Base-by-base conservation (phyloP, 2,329 filamentous ascomycete genomes). In the Plenodomus lindquistii region DNA sequence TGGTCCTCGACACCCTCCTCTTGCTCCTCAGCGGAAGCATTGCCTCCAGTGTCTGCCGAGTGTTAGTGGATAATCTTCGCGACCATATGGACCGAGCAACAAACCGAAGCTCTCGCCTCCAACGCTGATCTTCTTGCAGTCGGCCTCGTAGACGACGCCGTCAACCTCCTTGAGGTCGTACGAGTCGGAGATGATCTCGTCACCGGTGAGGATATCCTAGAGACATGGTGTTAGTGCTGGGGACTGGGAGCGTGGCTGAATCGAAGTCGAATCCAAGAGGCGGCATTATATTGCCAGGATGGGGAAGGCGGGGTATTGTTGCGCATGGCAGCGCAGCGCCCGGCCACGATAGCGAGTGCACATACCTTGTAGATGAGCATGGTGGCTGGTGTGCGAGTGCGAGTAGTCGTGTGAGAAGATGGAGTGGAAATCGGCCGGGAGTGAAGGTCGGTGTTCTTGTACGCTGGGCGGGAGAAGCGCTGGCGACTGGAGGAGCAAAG, bases 121-220 rank as follows among this genome's bases (percentile, higher is more conserved):
- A 76, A 92, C 81, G 52, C 84, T 85, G 79, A 97, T 91, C 85
- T 93, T 96, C 73, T 82, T 81, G 79, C 92, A 96, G 79, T 99
- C 88, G 72, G 87, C 87, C 81, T 97, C 93, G 80, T 89, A 97
- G 67, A 88, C 85, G 63, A 89, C 80, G 63, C 84, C 85, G 75
- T 92, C 89, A 57, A 93, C 73, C 75, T 88, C 81, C 80, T 89
- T 91, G 73, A 95, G 76, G 65, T 91, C 81, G 81, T 87, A 97
- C 65, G 89, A 94, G 80, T 97, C 93, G 71, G 94, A 95, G 85
- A 97, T 86, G 76, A 99, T 84, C 87, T 99, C 94, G 80, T 97
- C 93, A 62, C 80, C 89, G 77, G 85, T 89, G 77, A 97, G 75
- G 67, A 94, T 79, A 75, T 99, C 94, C 94, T 99, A 69, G 53